phyloP scores from a whole-genome alignment of 352 stramenopile species.

The Phytophthora fragariae region DNA sequence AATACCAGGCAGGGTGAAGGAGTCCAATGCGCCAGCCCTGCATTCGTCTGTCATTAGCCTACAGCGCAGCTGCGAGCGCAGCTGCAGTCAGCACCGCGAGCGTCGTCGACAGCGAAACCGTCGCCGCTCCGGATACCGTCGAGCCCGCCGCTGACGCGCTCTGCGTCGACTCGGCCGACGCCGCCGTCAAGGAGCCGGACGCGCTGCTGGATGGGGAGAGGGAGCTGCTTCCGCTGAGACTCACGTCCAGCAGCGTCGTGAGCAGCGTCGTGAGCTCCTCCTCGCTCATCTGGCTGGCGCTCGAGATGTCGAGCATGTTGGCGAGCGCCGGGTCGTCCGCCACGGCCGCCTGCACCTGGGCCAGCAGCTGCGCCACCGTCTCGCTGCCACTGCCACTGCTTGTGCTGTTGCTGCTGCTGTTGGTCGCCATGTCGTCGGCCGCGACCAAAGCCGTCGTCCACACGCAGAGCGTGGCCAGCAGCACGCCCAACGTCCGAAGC shows the following conservation, averaged over 20 bases:
- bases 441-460: constrained; percentile 10
- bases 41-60: constrained; percentile 27
- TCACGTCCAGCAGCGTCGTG: constrained; percentile 37
- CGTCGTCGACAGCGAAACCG: constrained; percentile 12
- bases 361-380: constrained; percentile 42
- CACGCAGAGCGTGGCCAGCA: constrained; percentile 29
- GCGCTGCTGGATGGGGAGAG: too few relatives aligned
- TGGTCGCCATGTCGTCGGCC: constrained; percentile 28
- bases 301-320: constrained; percentile 49
- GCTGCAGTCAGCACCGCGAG: constrained; percentile 12
- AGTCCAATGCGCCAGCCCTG: neutral
- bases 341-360: constrained; percentile 46
- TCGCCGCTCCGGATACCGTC: constrained; percentile 12
- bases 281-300: constrained; percentile 48
- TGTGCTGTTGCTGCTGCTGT: constrained; percentile 13
- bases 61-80: constrained; percentile 27
- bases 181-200: constrained; percentile 4
- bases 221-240: constrained; percentile 15
- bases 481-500: constrained; percentile 17
- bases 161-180: constrained; percentile 15
- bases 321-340: constrained; percentile 41
- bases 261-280: constrained; percentile 44
- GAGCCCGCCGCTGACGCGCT: constrained; percentile 27
- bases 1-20: constrained; percentile 23
- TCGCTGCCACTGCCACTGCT: constrained; percentile 25